Percentiles rank a stretch among this genome's conserved stretches.
Conservation (phyloP, 106 monocot genomes). For the Cymbidium sinense region DNA sequence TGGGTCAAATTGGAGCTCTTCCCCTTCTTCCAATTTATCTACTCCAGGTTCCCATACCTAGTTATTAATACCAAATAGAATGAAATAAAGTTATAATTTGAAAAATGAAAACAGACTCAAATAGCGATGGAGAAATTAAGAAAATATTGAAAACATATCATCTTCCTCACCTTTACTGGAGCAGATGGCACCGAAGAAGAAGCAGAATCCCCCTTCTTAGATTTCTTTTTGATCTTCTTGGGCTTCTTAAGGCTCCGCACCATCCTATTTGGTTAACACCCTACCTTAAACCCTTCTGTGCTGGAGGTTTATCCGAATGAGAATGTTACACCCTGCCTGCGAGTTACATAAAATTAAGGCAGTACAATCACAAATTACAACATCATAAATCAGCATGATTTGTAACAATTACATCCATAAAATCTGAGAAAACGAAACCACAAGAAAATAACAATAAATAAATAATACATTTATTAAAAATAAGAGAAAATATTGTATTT, state of each 20-base stretch:
- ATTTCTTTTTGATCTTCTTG: conserved; percentile 59
- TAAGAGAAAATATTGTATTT: too few relatives aligned
- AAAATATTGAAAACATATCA: background rate
- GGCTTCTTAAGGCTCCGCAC: conserved; percentile 71
- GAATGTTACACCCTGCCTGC: too few relatives aligned
- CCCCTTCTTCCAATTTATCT: conserved; percentile 90
- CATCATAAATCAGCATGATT: too few relatives aligned
- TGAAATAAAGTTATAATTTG: background rate
- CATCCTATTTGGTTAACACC: conserved; percentile 27
- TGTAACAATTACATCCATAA: too few relatives aligned
- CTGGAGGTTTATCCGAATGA: background rate
- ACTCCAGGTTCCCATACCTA: conserved; percentile 98
- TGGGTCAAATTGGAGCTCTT: conserved; percentile 93
- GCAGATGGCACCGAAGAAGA: conserved; percentile 38
- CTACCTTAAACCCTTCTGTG: background rate
- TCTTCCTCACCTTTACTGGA: conserved; percentile 53
- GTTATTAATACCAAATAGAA: background rate
- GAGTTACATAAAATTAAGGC: too few relatives aligned
- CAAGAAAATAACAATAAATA: too few relatives aligned
- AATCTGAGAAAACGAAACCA: too few relatives aligned
- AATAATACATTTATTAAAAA: too few relatives aligned
- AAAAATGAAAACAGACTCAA: background rate
- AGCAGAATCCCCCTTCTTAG: conserved; percentile 50
- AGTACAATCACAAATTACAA: too few relatives aligned
- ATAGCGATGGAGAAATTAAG: background rate